Conservation (phyloP, 2,329 filamentous ascomycete species). For the Dryadomyces sulphureus region DNA sequence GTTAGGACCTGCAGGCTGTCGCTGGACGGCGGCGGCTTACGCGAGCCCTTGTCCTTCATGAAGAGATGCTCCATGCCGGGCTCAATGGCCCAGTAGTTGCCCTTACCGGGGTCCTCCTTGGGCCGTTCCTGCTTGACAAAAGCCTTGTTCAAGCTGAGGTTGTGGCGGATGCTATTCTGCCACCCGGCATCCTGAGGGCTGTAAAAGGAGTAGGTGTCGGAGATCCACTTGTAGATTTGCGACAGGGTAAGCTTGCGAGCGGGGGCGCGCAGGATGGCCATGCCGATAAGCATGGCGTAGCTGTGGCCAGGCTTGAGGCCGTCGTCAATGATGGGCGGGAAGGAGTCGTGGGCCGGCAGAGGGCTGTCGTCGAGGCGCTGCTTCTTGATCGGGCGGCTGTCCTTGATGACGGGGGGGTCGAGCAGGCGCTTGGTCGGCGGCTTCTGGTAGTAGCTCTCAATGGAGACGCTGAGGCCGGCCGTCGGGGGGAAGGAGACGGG, state of each 20-base stretch:
- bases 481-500: slow-evolving; percentile 35
- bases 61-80: slow-evolving; percentile 81
- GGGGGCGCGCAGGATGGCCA: slow-evolving; percentile 84
- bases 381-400: slow-evolving; percentile 54
- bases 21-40: slow-evolving; percentile 39
- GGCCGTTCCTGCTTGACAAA: slow-evolving; percentile 92
- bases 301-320: slow-evolving; percentile 81
- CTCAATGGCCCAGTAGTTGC: slow-evolving; percentile 92
- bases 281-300: slow-evolving; percentile 89
- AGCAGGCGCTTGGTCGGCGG: slow-evolving; percentile 46
- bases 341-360: slow-evolving; percentile 61
- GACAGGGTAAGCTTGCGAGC: slow-evolving; percentile 73
- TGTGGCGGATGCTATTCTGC: slow-evolving; percentile 99
- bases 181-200: slow-evolving; percentile 72
- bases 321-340: slow-evolving; percentile 70
- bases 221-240: slow-evolving; percentile 99
- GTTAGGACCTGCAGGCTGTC: slow-evolving; percentile 46
- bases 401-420: slow-evolving; percentile 60
- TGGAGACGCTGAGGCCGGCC: slow-evolving; percentile 29
- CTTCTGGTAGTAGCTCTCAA: slow-evolving; percentile 39
- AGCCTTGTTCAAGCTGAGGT: slow-evolving; percentile 90
- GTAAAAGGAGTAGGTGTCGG: slow-evolving; percentile 86
- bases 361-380: slow-evolving; percentile 40
- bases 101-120: slow-evolving; percentile 94
- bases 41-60: slow-evolving; percentile 66